A percentile compares a stretch with the other conserved stretches of the same genome.
Evolutionary conservation across 345 rosid genomes (phyloP).

Genomic region (Eucalyptus tenuipes): DNA sequence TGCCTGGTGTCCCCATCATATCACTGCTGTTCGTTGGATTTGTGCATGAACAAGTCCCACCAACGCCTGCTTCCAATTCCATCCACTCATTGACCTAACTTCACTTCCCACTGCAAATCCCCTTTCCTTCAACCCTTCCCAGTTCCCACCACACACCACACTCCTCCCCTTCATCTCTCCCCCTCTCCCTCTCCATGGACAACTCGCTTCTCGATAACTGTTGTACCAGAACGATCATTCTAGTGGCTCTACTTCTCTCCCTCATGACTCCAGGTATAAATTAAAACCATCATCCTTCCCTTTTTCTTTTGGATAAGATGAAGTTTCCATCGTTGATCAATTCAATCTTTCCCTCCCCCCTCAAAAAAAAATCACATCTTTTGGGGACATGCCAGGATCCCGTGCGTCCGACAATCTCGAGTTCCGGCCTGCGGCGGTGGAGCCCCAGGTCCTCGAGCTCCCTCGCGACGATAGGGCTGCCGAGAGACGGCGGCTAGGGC

Average conservation of each 20-base stretch:
- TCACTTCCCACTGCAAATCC: background rate
- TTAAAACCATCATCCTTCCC: background rate
- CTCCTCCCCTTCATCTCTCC: background rate
- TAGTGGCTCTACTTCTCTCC: background rate
- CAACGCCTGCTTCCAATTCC: background rate
- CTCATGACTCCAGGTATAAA: background rate
- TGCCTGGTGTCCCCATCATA: background rate
- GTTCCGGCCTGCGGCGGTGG: background rate
- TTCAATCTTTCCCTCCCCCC: background rate
- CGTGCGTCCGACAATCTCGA: background rate
- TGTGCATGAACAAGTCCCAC: background rate
- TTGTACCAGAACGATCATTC: background rate
- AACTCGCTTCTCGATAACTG: background rate
- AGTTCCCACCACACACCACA: background rate
- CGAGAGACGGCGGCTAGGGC: conserved; percentile 5
- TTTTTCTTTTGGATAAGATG: background rate
- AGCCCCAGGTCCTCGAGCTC: background rate
- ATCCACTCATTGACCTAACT: background rate
- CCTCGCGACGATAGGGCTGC: background rate
- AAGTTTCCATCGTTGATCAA: background rate
- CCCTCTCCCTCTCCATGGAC: background rate
- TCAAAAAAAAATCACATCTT: background rate
- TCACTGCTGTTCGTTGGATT: background rate
- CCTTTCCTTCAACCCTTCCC: background rate
- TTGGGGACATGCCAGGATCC: background rate